These are phyloP conservation scores for Closterium sp. DNA, from an alignment of 139 green algal species.

Conservation along the genomic window DNA sequence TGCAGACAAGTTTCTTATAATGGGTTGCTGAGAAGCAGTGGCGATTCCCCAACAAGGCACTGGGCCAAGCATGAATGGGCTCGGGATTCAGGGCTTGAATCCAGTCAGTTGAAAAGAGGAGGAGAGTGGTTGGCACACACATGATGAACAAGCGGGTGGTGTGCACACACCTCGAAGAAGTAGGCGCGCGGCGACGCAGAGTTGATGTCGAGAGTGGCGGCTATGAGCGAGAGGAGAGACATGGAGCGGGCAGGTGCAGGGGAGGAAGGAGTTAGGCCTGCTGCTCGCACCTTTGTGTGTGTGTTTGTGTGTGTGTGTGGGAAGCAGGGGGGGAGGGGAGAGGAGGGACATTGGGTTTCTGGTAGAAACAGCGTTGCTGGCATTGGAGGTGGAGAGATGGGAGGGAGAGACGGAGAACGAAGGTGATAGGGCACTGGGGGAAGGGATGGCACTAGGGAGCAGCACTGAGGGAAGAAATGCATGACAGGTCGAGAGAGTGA, in stretches of 20 bases:
- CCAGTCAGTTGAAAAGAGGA: too few species aligned
- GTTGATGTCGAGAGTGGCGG: constrained; percentile 76
- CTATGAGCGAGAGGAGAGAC: constrained; percentile 50
- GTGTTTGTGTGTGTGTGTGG: not conserved
- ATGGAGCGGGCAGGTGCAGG: not conserved
- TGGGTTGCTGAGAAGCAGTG: too few species aligned
- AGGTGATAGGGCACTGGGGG: not conserved
- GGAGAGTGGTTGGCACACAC: not conserved
- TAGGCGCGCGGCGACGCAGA: constrained; percentile 75
- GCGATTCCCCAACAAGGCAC: too few species aligned
- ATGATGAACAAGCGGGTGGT: too few species aligned
- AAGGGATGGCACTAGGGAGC: not conserved
- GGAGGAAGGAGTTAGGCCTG: not conserved
- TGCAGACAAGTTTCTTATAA: not conserved
- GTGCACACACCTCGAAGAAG: constrained; percentile 92
- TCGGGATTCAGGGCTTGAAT: too few species aligned
- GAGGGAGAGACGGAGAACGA: not conserved
- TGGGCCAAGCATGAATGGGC: too few species aligned
- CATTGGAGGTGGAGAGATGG: not conserved
- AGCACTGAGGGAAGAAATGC: not conserved
- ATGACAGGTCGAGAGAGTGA: not conserved
- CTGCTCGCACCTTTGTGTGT: not conserved
- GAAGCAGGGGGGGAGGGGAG: not conserved
- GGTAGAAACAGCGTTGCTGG: too few species aligned
- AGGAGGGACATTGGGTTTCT: not conserved